These are phyloP conservation scores for Helianthus tuberosus DNA, from an alignment of 129 eudicot genomes.

Conservation along the genomic window DNA sequence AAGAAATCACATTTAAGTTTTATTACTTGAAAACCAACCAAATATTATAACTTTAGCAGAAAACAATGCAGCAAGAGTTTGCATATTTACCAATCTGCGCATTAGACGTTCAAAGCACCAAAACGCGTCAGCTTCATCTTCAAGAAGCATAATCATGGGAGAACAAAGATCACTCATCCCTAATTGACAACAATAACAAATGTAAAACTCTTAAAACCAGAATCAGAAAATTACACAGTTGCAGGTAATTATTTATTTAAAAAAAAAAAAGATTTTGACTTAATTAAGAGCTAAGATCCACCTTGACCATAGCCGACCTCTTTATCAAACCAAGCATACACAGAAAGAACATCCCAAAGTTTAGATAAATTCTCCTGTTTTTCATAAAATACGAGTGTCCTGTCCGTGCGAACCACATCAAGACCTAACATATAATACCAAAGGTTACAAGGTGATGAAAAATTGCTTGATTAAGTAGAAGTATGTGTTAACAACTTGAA, in stretches of 20 bases:
- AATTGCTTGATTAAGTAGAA: slow-evolving; percentile 1
- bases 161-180: slow-evolving; percentile 99
- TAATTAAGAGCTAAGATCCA: slow-evolving; percentile 26
- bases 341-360: slow-evolving; percentile 96
- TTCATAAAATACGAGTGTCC: slow-evolving; percentile 77
- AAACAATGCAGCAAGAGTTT: background rate
- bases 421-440: slow-evolving; percentile 61
- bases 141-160: slow-evolving; percentile 94
- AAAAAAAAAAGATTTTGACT: no score
- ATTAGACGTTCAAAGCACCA: slow-evolving; percentile 98
- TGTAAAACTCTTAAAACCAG: background rate
- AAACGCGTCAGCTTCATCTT: slow-evolving; percentile 94
- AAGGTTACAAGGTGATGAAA: slow-evolving; percentile 3
- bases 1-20: slow-evolving; percentile 13
- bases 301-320: slow-evolving; percentile 99
- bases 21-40: slow-evolving; percentile 4
- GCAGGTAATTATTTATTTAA: background rate
- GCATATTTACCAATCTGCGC: slow-evolving; percentile 79
- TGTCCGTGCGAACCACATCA: slow-evolving; percentile 92
- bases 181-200: slow-evolving; percentile 32
- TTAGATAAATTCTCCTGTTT: slow-evolving; percentile 80
- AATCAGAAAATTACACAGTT: slow-evolving; percentile 1
- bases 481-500: background rate
- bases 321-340: slow-evolving; percentile 89
- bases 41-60: slow-evolving; percentile 10